Base-by-base conservation (phyloP, 2,329 filamentous ascomycete genomes). In the Colletotrichum sp. region DNA sequence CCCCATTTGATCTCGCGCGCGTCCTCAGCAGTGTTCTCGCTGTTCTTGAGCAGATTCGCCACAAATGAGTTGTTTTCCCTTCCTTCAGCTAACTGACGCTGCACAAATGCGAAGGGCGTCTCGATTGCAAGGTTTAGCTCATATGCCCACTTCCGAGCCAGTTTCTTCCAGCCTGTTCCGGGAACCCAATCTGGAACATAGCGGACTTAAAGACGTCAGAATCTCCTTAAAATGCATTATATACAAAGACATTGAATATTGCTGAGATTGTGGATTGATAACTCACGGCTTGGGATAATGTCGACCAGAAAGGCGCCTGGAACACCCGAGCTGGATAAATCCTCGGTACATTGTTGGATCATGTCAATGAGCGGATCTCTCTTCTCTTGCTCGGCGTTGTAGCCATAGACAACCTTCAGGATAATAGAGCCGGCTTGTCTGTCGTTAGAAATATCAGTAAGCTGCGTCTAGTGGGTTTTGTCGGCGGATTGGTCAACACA, bases 41-140 rank as follows among this genome's bases (percentile, higher is more conserved):
- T 69, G 16, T n/a, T 36, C 8, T 44, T 49, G 13, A 75, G 34
- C 10, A 75, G 67, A 10, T 62, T 32, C 24, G 67, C 49, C 10
- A 75, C 59, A 24, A 60, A 75, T 21, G 67, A 75, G 7, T 15
- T 52, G 18, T 71, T 55, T 6, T 39, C 18, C 44, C 28, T 71
- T 32, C 72, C 72, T 12, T 64, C 24, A 4, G 72, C n/a, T 24
- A 60, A 13, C 60, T 75, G 72, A 24, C 70, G 60, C 60, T 75
- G 89, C 21, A 77, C 76, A 12, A 78, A 78, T 7, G 39, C 49
- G 32, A 75, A 78, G 6, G 77, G 77, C 24, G 30, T 69, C 32
- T 78, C 70, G 4, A 49, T 59, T 8, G 72, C 60, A 26, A 63
- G 64, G 6, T n/a, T 28, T 9, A 76, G 49, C 8, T 76, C 75